Base-by-base conservation (phyloP, 306 rosid species). In the Ceratonia siliqua region DNA sequence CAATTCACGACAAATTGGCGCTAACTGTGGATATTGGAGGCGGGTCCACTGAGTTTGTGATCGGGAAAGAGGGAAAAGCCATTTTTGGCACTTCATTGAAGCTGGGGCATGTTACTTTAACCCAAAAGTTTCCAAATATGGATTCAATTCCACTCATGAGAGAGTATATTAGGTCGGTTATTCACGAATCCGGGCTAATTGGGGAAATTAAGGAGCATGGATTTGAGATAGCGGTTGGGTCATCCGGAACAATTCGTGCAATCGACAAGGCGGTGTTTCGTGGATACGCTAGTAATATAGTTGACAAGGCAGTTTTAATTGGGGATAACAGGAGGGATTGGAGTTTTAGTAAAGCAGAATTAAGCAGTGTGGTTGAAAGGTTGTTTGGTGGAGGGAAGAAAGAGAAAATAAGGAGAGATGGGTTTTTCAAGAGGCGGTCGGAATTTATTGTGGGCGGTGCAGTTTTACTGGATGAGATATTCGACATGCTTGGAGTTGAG, bases 21-120 rank as follows among this genome's bases (percentile, higher is more conserved):
- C 30, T 83, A 52, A 73, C 73, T 33, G 81, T 79, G 10, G 87
- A 79, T 68, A 76, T 83, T 55, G 84, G 79, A 58, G 84, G 87
- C 42, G 87, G 87, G 73, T 76, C 87, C 45, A 83, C 87, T 43
- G 87, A 79, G 76, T 79, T 83, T 53, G 84, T 76, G 15, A 65
- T 83, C 43, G 84, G 87, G 42, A 76, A 71, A 43, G 25, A 64
- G 38, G 87, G 82, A 33, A 66, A 18, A 27, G 79, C 73, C 24
- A 9, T 76, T 30, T 79, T 76, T 36, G 73, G 79, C 11, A 54
- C 42, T 35, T 83, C 77, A 48, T 28, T 83, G 79, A 83, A 63
- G 72, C 38, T 79, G 69, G 87, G 87, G 5, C 87, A 83, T 72
- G 84, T 83, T 17, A 79, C 8, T 55, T 72, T 83, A 78, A 79